Base-by-base conservation (phyloP, 805 yeast genomes). In the Pichia rugopelliculosa region DNA sequence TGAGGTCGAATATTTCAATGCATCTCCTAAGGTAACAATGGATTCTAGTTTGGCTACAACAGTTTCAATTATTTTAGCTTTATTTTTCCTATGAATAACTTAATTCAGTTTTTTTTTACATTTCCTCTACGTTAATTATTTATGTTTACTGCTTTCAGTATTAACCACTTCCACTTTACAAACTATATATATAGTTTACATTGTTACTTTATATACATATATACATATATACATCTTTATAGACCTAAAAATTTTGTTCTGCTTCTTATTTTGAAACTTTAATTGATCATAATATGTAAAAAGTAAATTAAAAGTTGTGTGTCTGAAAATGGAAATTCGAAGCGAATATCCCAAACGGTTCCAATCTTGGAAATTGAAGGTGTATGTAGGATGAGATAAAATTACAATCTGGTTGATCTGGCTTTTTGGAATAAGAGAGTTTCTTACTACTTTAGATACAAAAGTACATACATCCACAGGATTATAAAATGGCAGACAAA, bases 401-500 rank as follows among this genome's bases (percentile, higher is more conserved):
- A n/a, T n/a, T n/a, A n/a, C n/a, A n/a, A n/a, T n/a, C n/a, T n/a
- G n/a, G n/a, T n/a, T n/a, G n/a, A n/a, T n/a, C n/a, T n/a, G n/a
- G n/a, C n/a, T n/a, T n/a, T n/a, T n/a, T n/a, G n/a, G n/a, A n/a
- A n/a, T n/a, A n/a, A n/a, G n/a, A n/a, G n/a, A n/a, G n/a, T n/a
- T n/a, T n/a, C n/a, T n/a, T n/a, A n/a, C 6, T 8, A 13, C 34
- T 13, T 11, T 13, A 10, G 21, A 23, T 15, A n/a, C 21, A 23
- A 11, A 24, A 25, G 40, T 20, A 5, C 40, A 24, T 18, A n/a
- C 24, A 22, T 9, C 13, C n/a, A 3, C 22, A 30, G n/a, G n/a
- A 10, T 27, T 9, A 27, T 27, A 27, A 27, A 15, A 63, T 62
- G 67, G 67, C 51, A 18, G 50, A 55, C 24, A 54, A 52, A 43